Evolutionary conservation across 306 rosid genomes (phyloP).

Genomic region (Morella rubra): DNA sequence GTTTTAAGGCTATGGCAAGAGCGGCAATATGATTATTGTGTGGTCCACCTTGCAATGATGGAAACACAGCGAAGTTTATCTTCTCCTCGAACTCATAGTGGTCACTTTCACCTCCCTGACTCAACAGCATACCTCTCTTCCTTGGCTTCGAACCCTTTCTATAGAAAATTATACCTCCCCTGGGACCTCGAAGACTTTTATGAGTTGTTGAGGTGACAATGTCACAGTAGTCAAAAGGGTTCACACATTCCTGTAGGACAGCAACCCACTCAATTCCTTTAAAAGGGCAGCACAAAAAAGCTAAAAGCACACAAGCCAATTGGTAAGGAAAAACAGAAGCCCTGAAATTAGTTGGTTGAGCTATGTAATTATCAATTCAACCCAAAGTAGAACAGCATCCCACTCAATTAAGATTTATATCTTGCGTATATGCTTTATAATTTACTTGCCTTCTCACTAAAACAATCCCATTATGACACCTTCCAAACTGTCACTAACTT

Average conservation of each 20-base stretch:
- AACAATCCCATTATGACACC: neutral
- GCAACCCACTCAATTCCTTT: neutral
- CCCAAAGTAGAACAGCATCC: neutral
- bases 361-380: neutral
- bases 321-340: neutral
- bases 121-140: slow-evolving; percentile 67
- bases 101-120: slow-evolving; percentile 67
- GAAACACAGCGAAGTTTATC: slow-evolving; percentile 89
- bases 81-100: slow-evolving; percentile 88
- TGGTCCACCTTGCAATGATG: slow-evolving; percentile 97
- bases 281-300: neutral
- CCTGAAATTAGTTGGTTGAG: neutral
- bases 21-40: slow-evolving; percentile 98
- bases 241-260: slow-evolving; percentile 64
- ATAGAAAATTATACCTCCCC: slow-evolving; percentile 94
- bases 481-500: neutral
- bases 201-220: slow-evolving; percentile 96
- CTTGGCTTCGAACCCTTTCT: slow-evolving; percentile 83
- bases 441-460: neutral
- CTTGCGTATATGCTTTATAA: neutral
- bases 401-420: neutral
- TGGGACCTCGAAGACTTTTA: slow-evolving; percentile 98
- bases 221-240: slow-evolving; percentile 94
- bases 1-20: slow-evolving; percentile 91
- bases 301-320: neutral